Evolutionary conservation across 495 filamentous ascomycete genomes (phyloP).

Genomic region (Penicillium cataractarum): DNA sequence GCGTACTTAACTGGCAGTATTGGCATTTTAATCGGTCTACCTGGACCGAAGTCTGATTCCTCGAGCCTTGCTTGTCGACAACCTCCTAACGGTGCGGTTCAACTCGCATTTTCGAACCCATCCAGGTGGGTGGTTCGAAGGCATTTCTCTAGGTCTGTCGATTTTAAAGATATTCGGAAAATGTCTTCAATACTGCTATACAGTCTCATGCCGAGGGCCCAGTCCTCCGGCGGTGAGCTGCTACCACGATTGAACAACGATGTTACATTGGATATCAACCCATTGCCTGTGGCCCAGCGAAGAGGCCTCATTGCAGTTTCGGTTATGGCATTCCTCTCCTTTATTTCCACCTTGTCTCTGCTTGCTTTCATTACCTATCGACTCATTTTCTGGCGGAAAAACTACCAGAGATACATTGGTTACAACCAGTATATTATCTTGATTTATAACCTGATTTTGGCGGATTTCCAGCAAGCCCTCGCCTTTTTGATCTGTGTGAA

Average conservation of each 20-base stretch:
- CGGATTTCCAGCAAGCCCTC: conserved; percentile 71
- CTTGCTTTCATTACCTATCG: conserved; percentile 62
- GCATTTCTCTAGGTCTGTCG: background rate
- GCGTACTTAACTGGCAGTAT: background rate
- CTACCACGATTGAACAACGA: conserved; percentile 27
- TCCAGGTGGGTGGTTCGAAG: background rate
- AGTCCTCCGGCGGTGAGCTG: conserved; percentile 20
- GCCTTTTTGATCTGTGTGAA: conserved; percentile 68
- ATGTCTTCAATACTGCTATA: conserved; percentile 34
- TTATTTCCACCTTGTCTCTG: conserved; percentile 55
- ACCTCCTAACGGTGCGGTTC: background rate
- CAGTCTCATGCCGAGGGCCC: conserved; percentile 22
- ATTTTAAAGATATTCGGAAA: conserved; percentile 6
- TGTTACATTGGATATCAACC: conserved; percentile 36
- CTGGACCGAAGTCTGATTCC: background rate
- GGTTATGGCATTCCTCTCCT: conserved; percentile 61
- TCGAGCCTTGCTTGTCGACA: conserved; percentile 1
- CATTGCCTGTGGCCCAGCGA: conserved; percentile 53
- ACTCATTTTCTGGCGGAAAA: conserved; percentile 58
- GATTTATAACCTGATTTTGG: conserved; percentile 73
- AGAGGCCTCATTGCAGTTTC: conserved; percentile 59
- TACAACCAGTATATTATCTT: conserved; percentile 77
- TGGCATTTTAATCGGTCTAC: background rate
- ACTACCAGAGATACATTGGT: conserved; percentile 48
- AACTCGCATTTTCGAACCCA: conserved; percentile 4